Evolutionary conservation across 192 early-diverging fungal species (phyloP).

Genomic region (Coemansia sp.): DNA sequence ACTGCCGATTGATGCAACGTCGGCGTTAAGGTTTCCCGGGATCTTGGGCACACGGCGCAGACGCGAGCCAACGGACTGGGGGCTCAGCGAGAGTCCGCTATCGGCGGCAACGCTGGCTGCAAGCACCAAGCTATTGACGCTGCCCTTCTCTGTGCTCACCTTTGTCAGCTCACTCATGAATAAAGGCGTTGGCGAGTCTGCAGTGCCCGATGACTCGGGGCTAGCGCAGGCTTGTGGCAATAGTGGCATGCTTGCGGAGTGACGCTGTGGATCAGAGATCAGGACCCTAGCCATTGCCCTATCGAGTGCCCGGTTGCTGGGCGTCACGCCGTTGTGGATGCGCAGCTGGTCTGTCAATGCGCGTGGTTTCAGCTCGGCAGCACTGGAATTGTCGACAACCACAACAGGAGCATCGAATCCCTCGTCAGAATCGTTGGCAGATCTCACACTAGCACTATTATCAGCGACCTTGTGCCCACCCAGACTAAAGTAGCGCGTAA

Average conservation of each 20-base stretch:
- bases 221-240: constrained; percentile 4
- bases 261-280: constrained; percentile 6
- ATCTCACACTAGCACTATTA: background rate
- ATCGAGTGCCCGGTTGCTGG: background rate
- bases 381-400: constrained; percentile 1
- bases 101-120: constrained; percentile 39
- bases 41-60: constrained; percentile 48
- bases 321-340: background rate
- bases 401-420: constrained; percentile 42
- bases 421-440: constrained; percentile 16
- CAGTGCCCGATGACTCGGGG: background rate
- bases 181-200: constrained; percentile 1
- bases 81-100: constrained; percentile 43
- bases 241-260: constrained; percentile 41
- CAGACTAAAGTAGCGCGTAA: constrained; percentile 24
- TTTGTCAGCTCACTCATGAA: constrained; percentile 43
- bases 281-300: background rate
- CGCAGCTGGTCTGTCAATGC: background rate
- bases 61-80: constrained; percentile 42
- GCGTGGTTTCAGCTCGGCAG: background rate
- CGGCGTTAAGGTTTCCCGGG: constrained; percentile 22
- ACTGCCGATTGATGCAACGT: background rate
- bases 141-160: constrained; percentile 24
- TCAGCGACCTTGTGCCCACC: constrained; percentile 3
- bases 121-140: constrained; percentile 42